These are phyloP conservation scores for Lolium multiflorum DNA, from an alignment of 176 grass and related monocot species.

Conservation along the genomic window DNA sequence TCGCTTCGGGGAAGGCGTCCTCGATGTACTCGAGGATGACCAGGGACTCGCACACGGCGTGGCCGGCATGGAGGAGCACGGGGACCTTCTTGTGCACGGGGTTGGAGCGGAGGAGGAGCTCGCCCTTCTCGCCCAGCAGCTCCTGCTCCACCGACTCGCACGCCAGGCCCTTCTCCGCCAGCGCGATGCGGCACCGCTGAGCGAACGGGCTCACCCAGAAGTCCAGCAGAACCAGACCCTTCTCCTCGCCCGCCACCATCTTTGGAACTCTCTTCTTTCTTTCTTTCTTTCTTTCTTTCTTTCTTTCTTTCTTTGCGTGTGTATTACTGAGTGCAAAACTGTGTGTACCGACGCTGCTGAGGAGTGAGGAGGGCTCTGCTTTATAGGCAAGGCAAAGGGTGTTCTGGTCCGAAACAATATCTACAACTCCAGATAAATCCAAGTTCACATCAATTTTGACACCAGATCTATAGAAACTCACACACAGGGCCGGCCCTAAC, in stretches of 20 bases:
- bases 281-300: no score
- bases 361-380: background rate
- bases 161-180: conserved; percentile 15
- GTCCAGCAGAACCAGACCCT: conserved; percentile 21
- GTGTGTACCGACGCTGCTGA: background rate
- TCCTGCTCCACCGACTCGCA: conserved; percentile 12
- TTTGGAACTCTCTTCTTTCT: background rate
- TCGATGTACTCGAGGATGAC: conserved; percentile 64
- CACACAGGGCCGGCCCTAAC: no score
- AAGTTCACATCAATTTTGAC: no score
- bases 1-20: conserved; percentile 32
- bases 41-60: conserved; percentile 47
- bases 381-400: background rate
- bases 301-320: background rate
- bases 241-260: background rate
- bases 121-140: conserved; percentile 13
- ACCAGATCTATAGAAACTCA: no score
- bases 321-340: background rate
- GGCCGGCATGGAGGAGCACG: conserved; percentile 53
- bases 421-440: no score
- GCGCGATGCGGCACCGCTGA: conserved; percentile 14
- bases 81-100: conserved; percentile 62
- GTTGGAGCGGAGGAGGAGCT: conserved; percentile 33
- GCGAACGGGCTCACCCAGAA: conserved; percentile 29
- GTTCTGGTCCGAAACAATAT: no score